Percentiles rank a stretch among this genome's conserved stretches.
These are phyloP conservation scores for Penicillium palitans DNA, from an alignment of 2,329 filamentous ascomycete species.

Conservation along the genomic window DNA sequence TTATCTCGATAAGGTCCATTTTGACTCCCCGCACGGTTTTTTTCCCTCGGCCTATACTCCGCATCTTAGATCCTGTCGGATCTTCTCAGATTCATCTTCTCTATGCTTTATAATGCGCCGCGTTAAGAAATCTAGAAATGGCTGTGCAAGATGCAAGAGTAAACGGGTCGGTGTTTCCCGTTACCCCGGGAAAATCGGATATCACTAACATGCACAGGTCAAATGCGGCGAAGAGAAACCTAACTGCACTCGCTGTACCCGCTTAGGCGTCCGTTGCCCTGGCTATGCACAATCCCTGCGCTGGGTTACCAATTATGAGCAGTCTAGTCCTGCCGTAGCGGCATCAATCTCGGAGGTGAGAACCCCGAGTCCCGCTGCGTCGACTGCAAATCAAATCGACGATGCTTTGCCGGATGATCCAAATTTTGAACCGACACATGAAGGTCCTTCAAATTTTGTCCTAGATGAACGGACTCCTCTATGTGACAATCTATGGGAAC, in stretches of 20 bases:
- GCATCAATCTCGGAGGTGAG: slow-evolving; percentile 13
- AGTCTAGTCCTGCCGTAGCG: slow-evolving; percentile 18
- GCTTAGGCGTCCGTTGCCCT: slow-evolving; percentile 40
- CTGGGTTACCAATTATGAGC: slow-evolving; percentile 40
- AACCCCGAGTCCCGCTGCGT: slow-evolving; percentile 13
- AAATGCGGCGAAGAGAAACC: slow-evolving; percentile 46
- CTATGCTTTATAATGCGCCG: slow-evolving; percentile 32
- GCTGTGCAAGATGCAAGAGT: slow-evolving; percentile 45
- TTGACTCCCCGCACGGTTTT: slow-evolving; percentile 17
- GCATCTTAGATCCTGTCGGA: slow-evolving; percentile 10
- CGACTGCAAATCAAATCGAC: slow-evolving; percentile 9
- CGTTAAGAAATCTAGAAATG: slow-evolving; percentile 46
- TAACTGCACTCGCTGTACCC: slow-evolving; percentile 40
- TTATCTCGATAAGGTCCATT: slow-evolving; percentile 10
- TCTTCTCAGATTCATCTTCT: slow-evolving; percentile 5
- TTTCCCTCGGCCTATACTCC: slow-evolving; percentile 5
- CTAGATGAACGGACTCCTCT: slow-evolving; percentile 23
- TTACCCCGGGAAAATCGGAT: not conserved
- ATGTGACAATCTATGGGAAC: slow-evolving; percentile 36
- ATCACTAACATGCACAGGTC: slow-evolving; percentile 27
- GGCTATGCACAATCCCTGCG: slow-evolving; percentile 41
- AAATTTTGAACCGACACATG: not conserved
- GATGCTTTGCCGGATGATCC: slow-evolving; percentile 10
- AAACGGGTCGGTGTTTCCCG: slow-evolving; percentile 34
- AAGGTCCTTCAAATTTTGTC: slow-evolving; percentile 11